A percentile compares a stretch with the other conserved stretches of the same genome.
These are phyloP conservation scores for Arctium minus DNA, from an alignment of 129 eudicot genomes.

Conservation along the genomic window DNA sequence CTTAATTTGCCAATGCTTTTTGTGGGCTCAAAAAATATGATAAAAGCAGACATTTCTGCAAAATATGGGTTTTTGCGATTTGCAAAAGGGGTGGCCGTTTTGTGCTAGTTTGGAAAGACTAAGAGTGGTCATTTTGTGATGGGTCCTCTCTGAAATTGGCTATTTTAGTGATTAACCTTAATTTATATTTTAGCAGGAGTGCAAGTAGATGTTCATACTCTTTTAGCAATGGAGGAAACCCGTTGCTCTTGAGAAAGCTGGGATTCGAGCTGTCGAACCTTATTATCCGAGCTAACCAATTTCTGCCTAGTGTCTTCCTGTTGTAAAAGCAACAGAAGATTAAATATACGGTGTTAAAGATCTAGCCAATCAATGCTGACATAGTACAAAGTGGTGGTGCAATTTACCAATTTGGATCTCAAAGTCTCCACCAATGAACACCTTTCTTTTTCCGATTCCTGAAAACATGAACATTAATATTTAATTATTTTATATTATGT, in stretches of 20 bases:
- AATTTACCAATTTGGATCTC: constrained; percentile 77
- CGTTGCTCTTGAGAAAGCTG: constrained; percentile 58
- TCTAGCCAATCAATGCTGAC: background rate
- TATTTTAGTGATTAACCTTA: background rate
- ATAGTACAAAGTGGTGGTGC: constrained; percentile 9
- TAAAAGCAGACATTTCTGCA: background rate
- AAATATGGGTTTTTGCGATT: background rate
- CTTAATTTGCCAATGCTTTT: background rate
- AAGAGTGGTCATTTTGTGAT: background rate
- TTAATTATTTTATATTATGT: background rate
- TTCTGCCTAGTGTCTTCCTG: constrained; percentile 89
- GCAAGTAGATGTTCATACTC: constrained; percentile 32
- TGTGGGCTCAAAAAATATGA: background rate
- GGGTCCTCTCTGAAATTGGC: background rate
- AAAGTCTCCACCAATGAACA: constrained; percentile 63
- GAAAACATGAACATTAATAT: constrained; percentile 17
- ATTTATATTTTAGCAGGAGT: constrained; percentile 5
- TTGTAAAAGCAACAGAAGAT: constrained; percentile 8
- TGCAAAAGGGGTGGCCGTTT: background rate
- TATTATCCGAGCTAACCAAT: constrained; percentile 71
- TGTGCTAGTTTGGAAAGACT: background rate
- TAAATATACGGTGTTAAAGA: constrained; percentile 11
- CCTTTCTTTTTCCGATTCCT: constrained; percentile 89
- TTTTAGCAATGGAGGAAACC: constrained; percentile 45
- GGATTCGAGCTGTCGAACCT: constrained; percentile 77